Conservation (phyloP, 805 yeast genomes). For the Saturnispora diversa region DNA sequence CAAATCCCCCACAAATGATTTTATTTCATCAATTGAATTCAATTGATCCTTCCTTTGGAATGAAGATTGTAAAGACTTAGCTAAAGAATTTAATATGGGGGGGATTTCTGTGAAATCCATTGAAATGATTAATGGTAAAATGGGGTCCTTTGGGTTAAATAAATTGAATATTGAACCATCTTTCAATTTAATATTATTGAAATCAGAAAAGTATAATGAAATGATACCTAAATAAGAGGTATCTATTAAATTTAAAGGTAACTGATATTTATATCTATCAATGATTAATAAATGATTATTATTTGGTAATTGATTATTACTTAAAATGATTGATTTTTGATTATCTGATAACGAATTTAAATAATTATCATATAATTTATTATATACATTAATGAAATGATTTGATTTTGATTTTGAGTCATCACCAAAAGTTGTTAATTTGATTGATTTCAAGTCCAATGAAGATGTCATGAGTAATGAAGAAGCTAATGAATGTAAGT, state of each 20-base stretch:
- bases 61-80: slow-evolving; percentile 60
- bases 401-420: slow-evolving; percentile 31
- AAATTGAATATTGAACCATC: slow-evolving; percentile 1
- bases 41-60: slow-evolving; percentile 54
- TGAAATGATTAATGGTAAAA: slow-evolving; percentile 46
- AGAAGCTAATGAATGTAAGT: not conserved
- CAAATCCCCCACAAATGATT: slow-evolving; percentile 61
- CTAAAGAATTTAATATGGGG: slow-evolving; percentile 56
- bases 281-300: not conserved
- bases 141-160: slow-evolving; percentile 32
- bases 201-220: slow-evolving; percentile 1
- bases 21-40: slow-evolving; percentile 55
- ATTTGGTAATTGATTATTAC: slow-evolving; percentile 2
- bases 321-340: slow-evolving; percentile 18
- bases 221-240: slow-evolving; percentile 4
- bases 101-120: slow-evolving; percentile 79
- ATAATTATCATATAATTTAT: slow-evolving; percentile 26
- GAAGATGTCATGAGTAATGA: not conserved
- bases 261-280: not conserved
- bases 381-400: slow-evolving; percentile 38
- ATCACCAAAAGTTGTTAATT: slow-evolving; percentile 35
- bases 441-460: not conserved
- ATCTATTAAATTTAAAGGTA: not conserved
- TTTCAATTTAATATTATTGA: not conserved
- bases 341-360: slow-evolving; percentile 29